Conservation (phyloP, 371 early-diverging fungal species). For the Syncephalastrum sp. region DNA sequence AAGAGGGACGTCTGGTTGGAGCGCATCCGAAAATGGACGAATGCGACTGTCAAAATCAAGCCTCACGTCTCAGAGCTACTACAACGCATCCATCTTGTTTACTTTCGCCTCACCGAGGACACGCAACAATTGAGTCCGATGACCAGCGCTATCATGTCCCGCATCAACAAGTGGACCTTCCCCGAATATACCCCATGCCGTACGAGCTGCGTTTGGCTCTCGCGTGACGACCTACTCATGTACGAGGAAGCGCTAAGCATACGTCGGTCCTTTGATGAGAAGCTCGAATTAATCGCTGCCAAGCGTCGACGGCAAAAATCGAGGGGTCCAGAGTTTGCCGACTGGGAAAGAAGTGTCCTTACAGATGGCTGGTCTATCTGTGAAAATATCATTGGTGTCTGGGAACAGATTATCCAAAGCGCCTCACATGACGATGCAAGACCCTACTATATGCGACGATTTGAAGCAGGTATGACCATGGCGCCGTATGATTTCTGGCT, state of each 20-base stretch:
- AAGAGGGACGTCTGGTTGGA: too few relatives aligned
- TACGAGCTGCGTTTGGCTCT: slow-evolving; percentile 50
- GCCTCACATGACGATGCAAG: slow-evolving; percentile 17
- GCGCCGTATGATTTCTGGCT: not conserved
- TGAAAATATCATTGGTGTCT: slow-evolving; percentile 41
- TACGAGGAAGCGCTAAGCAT: slow-evolving; percentile 55
- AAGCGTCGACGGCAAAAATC: slow-evolving; percentile 10
- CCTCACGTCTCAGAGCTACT: slow-evolving; percentile 20
- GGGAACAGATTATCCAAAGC: slow-evolving; percentile 37
- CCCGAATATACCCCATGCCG: slow-evolving; percentile 54
- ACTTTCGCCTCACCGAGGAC: slow-evolving; percentile 40
- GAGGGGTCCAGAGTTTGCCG: slow-evolving; percentile 12
- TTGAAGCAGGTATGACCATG: slow-evolving; percentile 45
- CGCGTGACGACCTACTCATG: slow-evolving; percentile 49
- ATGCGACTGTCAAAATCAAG: too few relatives aligned
- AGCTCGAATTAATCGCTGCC: slow-evolving; percentile 20
- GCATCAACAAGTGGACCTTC: slow-evolving; percentile 54
- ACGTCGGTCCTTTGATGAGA: slow-evolving; percentile 30
- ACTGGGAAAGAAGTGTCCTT: not conserved
- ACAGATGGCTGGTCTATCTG: slow-evolving; percentile 29
- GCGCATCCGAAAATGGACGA: too few relatives aligned
- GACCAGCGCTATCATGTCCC: slow-evolving; percentile 54
- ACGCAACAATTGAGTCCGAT: slow-evolving; percentile 35
- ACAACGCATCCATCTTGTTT: slow-evolving; percentile 53
- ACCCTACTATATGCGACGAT: slow-evolving; percentile 46